Conservation (phyloP, 2,329 filamentous ascomycete genomes). For the Diplocarpon rosae region DNA sequence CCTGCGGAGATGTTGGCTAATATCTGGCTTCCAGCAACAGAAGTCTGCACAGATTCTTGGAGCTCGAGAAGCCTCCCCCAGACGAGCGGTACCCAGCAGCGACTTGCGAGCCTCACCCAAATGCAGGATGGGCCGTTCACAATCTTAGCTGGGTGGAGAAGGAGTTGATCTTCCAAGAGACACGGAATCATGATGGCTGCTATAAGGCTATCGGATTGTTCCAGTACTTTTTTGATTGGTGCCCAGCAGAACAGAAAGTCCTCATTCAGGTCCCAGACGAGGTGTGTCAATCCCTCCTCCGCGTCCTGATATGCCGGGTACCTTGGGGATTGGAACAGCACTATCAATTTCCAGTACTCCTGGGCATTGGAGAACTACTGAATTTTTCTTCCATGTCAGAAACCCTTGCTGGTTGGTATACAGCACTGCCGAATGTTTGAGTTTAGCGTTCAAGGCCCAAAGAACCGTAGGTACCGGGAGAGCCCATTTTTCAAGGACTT, state of each 20-base stretch:
- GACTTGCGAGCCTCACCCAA: neutral
- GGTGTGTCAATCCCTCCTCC: neutral
- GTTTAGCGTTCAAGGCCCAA: no score
- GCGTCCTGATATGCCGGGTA: no score
- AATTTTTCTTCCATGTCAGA: no score
- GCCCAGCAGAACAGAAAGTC: slow-evolving; percentile 1
- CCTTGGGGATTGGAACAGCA: no score
- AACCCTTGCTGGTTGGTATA: no score
- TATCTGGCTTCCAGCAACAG: neutral
- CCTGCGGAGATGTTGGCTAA: neutral
- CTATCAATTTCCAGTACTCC: no score
- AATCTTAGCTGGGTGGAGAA: neutral
- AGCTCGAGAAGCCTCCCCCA: neutral
- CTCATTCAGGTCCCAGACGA: slow-evolving; percentile 1
- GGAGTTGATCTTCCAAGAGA: slow-evolving; percentile 1
- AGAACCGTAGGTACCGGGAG: no score
- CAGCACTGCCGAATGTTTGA: no score
- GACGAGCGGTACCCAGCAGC: neutral
- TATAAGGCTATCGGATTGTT: slow-evolving; percentile 1
- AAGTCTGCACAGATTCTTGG: neutral
- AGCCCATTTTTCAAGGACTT: no score
- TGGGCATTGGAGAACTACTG: no score
- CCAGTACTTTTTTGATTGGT: slow-evolving; percentile 2
- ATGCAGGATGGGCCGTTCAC: neutral
- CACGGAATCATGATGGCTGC: neutral